Evolutionary conservation across 164 flowering plant species (phyloP), one percentile per base, ranked within the genome.

Genomic region (Macadamia tetraphylla): DNA sequence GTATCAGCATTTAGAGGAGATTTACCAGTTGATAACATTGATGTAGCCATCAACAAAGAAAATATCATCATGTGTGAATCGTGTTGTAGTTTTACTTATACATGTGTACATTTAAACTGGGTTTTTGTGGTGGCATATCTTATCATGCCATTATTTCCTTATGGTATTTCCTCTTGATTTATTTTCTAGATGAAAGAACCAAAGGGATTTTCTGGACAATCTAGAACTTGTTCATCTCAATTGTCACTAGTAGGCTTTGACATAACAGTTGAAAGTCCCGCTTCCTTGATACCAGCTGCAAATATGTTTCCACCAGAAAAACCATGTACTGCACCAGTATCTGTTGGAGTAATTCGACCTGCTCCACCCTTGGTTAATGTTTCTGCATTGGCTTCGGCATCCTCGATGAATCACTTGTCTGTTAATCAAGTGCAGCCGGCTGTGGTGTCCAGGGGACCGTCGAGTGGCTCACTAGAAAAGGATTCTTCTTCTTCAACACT

Each of bases 131-230:
- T 35, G 40, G 61, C 12, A 30, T 44, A 31, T 18, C 17, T 35
- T 64, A 23, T 52, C 14, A 31, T 64, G 42, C 55, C 58, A 44
- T 32, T 18, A 60, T 68, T 35, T 60, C 31, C 46, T 42, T 49
- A 17, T 69, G 32, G 30, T 15, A 6, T 57, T 18, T 17, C 31
- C 44, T 17, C 40, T 68, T 64, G 11, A 48, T 17, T 10, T 53
- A 62, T 64, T 62, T 32, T 64, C 62, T 74, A 92, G 97, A 86
- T 89, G 89, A 94, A 87, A 79, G 96, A 94, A 53, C 73, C 90
- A 58, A 87, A 86, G 72, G 84, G 77, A 64, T 73, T 77, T 64
- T 64, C 83, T 44, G 60, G 81, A 48, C 86, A 78, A 53, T 35
- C 92, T 55, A 44, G 81, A 62, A 49, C 78, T n/a, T 72, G 75